Conservation (phyloP, 441 rosid genomes). For the Gossypium gossypioides region DNA sequence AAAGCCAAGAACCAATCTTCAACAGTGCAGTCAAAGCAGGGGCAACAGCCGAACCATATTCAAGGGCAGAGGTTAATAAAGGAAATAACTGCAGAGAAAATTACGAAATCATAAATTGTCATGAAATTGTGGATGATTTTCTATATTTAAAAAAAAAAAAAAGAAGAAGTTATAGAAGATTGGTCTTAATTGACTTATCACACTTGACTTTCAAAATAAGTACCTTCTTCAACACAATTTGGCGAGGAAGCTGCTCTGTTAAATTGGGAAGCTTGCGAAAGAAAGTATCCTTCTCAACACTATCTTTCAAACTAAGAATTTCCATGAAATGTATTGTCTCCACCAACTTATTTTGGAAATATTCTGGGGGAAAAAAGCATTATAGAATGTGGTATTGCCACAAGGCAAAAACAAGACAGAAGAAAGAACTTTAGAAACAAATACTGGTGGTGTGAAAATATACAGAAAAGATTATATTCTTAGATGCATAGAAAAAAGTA, state of each 20-base stretch:
- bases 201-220: constrained; percentile 17
- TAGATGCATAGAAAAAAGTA: not conserved
- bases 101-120: not conserved
- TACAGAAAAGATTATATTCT: not conserved
- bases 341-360: constrained; percentile 97
- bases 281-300: constrained; percentile 90
- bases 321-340: constrained; percentile 99
- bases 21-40: constrained; percentile 81
- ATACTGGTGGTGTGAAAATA: not conserved
- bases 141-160: not conserved
- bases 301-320: constrained; percentile 87
- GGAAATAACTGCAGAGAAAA: constrained; percentile 41
- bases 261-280: constrained; percentile 95
- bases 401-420: constrained; percentile 4
- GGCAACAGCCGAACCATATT: constrained; percentile 96
- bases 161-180: not conserved
- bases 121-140: not conserved
- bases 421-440: not conserved
- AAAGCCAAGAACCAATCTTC: constrained; percentile 91
- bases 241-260: constrained; percentile 97
- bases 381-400: constrained; percentile 11
- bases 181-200: constrained; percentile 1
- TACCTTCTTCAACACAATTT: constrained; percentile 91
- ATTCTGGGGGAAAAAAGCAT: constrained; percentile 54
- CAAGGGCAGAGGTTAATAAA: constrained; percentile 29